phyloP scores from a whole-genome alignment of 108 stramenopile genomes.

The Skeletonema tropicum region DNA sequence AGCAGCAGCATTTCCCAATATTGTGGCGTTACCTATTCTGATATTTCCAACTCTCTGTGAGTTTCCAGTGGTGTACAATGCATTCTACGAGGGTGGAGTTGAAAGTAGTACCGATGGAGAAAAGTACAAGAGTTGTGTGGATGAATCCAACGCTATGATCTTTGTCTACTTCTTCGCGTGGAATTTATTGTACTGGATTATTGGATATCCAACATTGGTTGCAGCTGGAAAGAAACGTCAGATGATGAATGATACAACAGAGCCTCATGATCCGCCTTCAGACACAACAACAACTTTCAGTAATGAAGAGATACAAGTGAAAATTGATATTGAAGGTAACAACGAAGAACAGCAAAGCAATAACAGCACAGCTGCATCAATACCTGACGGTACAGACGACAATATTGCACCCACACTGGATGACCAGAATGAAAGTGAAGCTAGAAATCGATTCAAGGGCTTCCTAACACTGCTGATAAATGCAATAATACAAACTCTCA shows the following conservation, averaged over 20 bases:
- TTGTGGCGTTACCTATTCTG: conserved; percentile 74
- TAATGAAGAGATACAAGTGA: neutral
- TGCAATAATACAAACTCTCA: conserved; percentile 56
- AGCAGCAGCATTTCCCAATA: conserved; percentile 74
- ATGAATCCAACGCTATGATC: conserved; percentile 66
- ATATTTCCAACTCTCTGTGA: conserved; percentile 83
- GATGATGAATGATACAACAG: conserved; percentile 7
- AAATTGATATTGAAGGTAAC: neutral
- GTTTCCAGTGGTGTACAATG: conserved; percentile 65
- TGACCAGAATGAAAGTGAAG: conserved; percentile 8
- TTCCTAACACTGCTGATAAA: conserved; percentile 17
- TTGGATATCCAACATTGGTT: conserved; percentile 60
- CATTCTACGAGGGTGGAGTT: conserved; percentile 28
- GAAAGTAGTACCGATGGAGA: conserved; percentile 12
- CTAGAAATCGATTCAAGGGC: conserved; percentile 5
- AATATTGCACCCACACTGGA: conserved; percentile 7
- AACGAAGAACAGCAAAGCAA: neutral
- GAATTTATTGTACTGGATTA: conserved; percentile 60
- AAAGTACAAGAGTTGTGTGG: conserved; percentile 52
- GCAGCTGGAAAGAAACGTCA: conserved; percentile 39
- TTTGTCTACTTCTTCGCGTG: conserved; percentile 79
- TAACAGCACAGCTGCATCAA: neutral
- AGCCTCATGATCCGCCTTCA: neutral
- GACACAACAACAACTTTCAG: neutral
- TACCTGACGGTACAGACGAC: conserved; percentile 5